phyloP scores from a whole-genome alignment of 108 stramenopile species.

The Nitzschia sp. region DNA sequence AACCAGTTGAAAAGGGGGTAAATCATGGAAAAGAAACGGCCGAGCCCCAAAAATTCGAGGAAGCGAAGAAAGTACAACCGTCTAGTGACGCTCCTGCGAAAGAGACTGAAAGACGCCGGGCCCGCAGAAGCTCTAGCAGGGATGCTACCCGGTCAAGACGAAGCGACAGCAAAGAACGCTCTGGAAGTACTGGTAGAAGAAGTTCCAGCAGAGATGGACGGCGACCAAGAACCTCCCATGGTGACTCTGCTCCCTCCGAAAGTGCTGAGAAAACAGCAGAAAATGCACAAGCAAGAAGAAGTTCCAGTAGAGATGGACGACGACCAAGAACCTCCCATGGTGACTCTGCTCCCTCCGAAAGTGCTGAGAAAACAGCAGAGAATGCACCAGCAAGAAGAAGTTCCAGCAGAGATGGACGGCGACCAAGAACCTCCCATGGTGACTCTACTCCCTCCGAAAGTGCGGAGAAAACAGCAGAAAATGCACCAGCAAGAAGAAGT shows the following conservation, averaged over 20 bases:
- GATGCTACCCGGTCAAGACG: constrained; percentile 1
- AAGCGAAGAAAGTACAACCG: no score
- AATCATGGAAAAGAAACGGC: no score
- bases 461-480: background rate
- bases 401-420: background rate
- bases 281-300: background rate
- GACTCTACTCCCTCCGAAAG: no score
- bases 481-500: background rate
- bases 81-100: no score
- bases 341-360: background rate
- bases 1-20: no score
- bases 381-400: background rate
- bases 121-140: background rate
- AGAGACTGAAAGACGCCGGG: background rate
- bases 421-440: no score
- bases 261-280: background rate
- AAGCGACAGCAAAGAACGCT: background rate
- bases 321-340: background rate
- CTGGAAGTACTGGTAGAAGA: background rate
- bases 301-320: background rate
- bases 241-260: no score
- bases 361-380: background rate
- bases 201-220: background rate
- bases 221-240: no score
- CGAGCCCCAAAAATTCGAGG: no score